Evolutionary conservation across 257 asterid genomes (phyloP), one percentile per base, ranked within the genome.

Genomic region (Anisodus tanguticus): DNA sequence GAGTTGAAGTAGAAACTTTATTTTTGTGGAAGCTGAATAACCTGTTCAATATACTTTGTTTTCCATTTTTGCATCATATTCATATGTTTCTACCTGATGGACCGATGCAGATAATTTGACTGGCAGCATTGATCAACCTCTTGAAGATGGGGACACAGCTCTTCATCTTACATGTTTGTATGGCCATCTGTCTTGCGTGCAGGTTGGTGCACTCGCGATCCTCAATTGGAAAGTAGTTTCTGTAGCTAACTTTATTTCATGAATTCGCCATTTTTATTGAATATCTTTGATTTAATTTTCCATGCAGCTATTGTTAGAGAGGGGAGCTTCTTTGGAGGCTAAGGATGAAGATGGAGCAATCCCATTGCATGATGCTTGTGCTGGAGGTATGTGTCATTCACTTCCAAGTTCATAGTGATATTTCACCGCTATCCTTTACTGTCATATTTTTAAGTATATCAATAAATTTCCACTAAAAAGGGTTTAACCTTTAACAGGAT

Each of bases 131-230:
- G 92, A 96, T 83, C 92, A 93, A 84, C 95, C 97, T 47, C 87
- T 92, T 82, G 98, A 93, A 89, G 99, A 96, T 72, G 99, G 99
- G 41, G 99, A 96, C 87, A 94, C 95, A 53, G 94, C 95, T 71
- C 99, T 96, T 86, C 99, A 94, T 88, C 93, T 96, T 43, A 37
- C 97, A 4, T 96, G 99, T 88, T 92, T 94, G 84, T 94, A 92
- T 67, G 99, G 99, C 80, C 95, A 96, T 86, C 84, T 93, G 76
- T 51, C 90, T 45, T 94, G 98, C 53, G 98, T 93, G 82, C 98
- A 94, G 98, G 97, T 94, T 66, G 17, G 84, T 83, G 35, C 62
- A 3, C 68, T 69, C 43, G 16, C n/a, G 1, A 59, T 15, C 2
- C 11, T 68, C 22, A 15, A 3, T 39, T 68, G 74, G 39, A 7